Conservation (phyloP, 106 monocot genomes). For the Dendrobium nobile region DNA sequence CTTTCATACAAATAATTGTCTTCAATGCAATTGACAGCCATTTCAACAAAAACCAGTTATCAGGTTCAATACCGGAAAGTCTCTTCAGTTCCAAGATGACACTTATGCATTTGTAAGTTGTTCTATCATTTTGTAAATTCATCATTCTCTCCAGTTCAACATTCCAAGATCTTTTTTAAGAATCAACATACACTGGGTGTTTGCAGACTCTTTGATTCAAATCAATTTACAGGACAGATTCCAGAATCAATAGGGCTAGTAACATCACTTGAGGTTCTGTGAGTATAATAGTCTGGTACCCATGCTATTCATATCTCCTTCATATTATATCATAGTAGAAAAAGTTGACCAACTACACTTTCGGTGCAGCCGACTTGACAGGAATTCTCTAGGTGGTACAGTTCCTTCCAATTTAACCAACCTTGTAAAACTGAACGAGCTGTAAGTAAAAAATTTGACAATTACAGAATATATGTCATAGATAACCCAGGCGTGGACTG, state of each 20-base stretch:
- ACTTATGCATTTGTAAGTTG: constrained; percentile 31
- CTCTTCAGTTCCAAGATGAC: constrained; percentile 28
- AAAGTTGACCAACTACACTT: background rate
- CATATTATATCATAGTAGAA: background rate
- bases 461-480: background rate
- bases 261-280: constrained; percentile 40
- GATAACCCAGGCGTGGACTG: background rate
- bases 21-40: constrained; percentile 16
- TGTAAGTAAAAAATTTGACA: constrained; percentile 42
- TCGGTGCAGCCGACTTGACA: constrained; percentile 47
- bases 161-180: background rate
- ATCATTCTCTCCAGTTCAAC: background rate
- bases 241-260: constrained; percentile 44
- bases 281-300: constrained; percentile 15
- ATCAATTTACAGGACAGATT: constrained; percentile 41
- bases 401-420: constrained; percentile 51
- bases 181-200: background rate
- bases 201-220: constrained; percentile 51
- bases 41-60: constrained; percentile 32
- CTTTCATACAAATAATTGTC: background rate
- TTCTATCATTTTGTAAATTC: background rate
- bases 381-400: constrained; percentile 35
- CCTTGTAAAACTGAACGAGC: constrained; percentile 23
- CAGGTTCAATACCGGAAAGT: constrained; percentile 22
- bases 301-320: background rate